Conservation (phyloP, 441 rosid genomes). For the Bruguiera hainesii region DNA sequence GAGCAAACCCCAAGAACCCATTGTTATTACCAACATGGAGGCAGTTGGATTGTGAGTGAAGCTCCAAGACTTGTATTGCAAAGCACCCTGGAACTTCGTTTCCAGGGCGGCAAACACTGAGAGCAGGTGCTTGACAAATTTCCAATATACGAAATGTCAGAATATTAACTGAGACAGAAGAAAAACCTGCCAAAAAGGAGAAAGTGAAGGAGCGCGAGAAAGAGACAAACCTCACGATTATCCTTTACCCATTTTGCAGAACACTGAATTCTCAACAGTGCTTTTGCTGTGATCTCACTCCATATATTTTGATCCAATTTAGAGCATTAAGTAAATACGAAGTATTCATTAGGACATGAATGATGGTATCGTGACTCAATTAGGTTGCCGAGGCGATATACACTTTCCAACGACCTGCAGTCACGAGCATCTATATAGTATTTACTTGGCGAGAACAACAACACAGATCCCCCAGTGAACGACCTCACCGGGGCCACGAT, state of each 20-base stretch:
- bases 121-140: background rate
- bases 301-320: background rate
- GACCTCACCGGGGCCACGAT: too few relatives aligned
- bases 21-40: background rate
- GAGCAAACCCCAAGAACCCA: slow-evolving; percentile 11
- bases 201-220: background rate
- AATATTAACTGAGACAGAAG: background rate
- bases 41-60: slow-evolving; percentile 18
- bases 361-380: background rate
- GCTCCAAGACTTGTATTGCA: slow-evolving; percentile 1
- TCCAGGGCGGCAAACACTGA: slow-evolving; percentile 14
- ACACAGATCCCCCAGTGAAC: too few relatives aligned
- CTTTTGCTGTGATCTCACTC: background rate
- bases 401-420: slow-evolving; percentile 3
- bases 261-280: background rate
- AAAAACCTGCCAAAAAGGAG: background rate
- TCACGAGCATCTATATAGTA: background rate
- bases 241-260: background rate
- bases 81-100: slow-evolving; percentile 18
- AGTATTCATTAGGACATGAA: background rate
- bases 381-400: background rate
- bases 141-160: background rate
- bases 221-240: slow-evolving; percentile 7
- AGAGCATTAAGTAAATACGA: slow-evolving; percentile 9
- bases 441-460: too few relatives aligned